Conservation (phyloP, 352 stramenopile genomes). For the Pythium monospermum region DNA sequence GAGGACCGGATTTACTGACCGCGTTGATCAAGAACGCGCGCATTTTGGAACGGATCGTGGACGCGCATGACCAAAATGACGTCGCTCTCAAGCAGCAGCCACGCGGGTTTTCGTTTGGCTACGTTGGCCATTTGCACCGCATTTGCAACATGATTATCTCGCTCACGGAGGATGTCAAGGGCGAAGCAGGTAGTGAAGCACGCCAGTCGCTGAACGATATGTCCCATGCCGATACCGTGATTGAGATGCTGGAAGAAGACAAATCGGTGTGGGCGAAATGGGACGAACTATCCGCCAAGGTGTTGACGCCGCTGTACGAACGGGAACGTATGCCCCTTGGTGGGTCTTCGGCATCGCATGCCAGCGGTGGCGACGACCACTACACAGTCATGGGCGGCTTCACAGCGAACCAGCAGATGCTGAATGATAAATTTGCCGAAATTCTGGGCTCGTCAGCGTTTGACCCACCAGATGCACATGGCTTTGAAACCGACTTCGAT, state of each 20-base stretch:
- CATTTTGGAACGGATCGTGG: constrained; percentile 64
- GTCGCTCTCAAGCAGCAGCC: constrained; percentile 39
- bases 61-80: constrained; percentile 77
- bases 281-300: constrained; percentile 66
- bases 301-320: constrained; percentile 73
- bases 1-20: constrained; percentile 62
- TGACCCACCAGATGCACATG: constrained; percentile 32
- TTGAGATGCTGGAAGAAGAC: constrained; percentile 79
- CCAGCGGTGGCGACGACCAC: constrained; percentile 56
- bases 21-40: constrained; percentile 73
- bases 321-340: constrained; percentile 72
- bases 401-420: constrained; percentile 61
- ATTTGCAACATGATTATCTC: constrained; percentile 87
- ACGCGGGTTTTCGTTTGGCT: constrained; percentile 74
- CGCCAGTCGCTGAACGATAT: constrained; percentile 77
- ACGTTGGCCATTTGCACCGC: constrained; percentile 73
- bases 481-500: constrained; percentile 76
- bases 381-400: constrained; percentile 77
- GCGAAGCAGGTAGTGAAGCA: constrained; percentile 45
- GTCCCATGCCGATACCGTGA: constrained; percentile 72
- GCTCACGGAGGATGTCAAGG: constrained; percentile 68
- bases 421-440: constrained; percentile 82
- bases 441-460: constrained; percentile 75
- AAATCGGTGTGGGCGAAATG: constrained; percentile 70
- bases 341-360: constrained; percentile 47